phyloP scores from a whole-genome alignment of 495 filamentous ascomycete species.

The Podospora australis region DNA sequence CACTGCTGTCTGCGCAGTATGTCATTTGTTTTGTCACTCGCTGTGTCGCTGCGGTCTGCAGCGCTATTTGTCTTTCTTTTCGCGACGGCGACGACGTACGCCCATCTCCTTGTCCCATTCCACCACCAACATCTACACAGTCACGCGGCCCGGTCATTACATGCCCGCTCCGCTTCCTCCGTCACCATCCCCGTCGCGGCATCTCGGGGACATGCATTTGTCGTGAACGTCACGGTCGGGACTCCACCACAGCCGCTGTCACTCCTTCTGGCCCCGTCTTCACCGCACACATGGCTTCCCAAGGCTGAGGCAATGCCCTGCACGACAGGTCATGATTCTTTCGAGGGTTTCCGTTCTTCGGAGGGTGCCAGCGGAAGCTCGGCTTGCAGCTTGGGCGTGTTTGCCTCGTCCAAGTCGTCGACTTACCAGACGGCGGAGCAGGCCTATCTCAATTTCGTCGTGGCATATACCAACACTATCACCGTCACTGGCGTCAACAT shows the following conservation, averaged over 20 bases:
- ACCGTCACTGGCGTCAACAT: conserved; percentile 9
- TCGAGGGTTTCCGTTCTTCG: background rate
- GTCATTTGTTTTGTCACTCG: conserved; percentile 15
- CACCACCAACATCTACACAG: conserved; percentile 1
- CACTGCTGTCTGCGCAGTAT: conserved; percentile 10
- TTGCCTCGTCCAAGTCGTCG: conserved; percentile 6
- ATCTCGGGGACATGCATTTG: conserved; percentile 12
- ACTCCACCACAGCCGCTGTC: conserved; percentile 11
- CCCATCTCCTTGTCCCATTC: conserved; percentile 11
- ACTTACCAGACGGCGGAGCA: conserved; percentile 1
- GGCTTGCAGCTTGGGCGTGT: conserved; percentile 10
- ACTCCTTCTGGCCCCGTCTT: conserved; percentile 10
- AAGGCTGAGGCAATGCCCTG: conserved; percentile 10
- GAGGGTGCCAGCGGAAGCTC: background rate
- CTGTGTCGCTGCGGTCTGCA: conserved; percentile 6
- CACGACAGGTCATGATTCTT: background rate
- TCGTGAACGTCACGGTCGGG: conserved; percentile 13
- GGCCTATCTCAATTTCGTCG: conserved; percentile 8
- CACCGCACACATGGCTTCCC: conserved; percentile 16
- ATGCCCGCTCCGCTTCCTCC: background rate
- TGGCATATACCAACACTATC: conserved; percentile 9
- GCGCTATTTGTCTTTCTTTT: conserved; percentile 9
- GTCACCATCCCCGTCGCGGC: conserved; percentile 6
- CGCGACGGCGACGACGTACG: conserved; percentile 1
- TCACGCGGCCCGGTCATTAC: background rate